Base-by-base conservation (phyloP, 345 rosid species). In the Populus alba region DNA sequence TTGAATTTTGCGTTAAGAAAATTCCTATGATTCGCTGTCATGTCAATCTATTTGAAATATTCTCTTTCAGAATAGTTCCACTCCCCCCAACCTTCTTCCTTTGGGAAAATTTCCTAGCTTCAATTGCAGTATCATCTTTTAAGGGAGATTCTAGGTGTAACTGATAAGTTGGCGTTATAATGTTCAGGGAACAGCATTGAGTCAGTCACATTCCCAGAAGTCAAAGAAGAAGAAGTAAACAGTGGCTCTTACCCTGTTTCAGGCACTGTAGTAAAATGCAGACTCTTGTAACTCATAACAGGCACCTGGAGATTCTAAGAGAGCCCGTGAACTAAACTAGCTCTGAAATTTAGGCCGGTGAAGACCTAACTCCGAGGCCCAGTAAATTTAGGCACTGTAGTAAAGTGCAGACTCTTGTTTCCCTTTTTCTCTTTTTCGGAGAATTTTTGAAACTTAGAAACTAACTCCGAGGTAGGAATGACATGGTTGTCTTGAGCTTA, bases 191-290 rank as follows among this genome's bases (percentile, higher is more conserved):
- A 92, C 98, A 63, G 88, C 97, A 12, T 89, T 83, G 74, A 82
- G 90, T 23, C 88, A 73, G 82, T 85, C 84, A 35, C 75, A 78
- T 33, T 85, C 94, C 43, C 85, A 81, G 87, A 92, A 91, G 85
- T 87, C 87, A 47, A 94, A 91, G 88, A 94, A 91, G 91, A 92
- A 92, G 91, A 91, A 94, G 89, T 88, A 88, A 87, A 85, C 27
- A 39, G 33, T 5, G 6, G 37, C 38, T 18, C n/a, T 31, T 10
- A 41, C 41, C 67, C 74, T 25, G 29, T 65, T 59, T 77, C 9
- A 17, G 81, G 74, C 66, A 49, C 79, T 76, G 38, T 20, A 66
- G 67, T 29, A 74, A 73, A 73, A 73, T 79, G 78, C 74, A 33
- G 75, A 38, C 75, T 39, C 78, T 25, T 85, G 84, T 79, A 84